Evolutionary conservation across 2,329 filamentous ascomycete genomes (phyloP), one percentile per base, ranked within the genome.

Genomic region (Westerdykella aurantiaca): DNA sequence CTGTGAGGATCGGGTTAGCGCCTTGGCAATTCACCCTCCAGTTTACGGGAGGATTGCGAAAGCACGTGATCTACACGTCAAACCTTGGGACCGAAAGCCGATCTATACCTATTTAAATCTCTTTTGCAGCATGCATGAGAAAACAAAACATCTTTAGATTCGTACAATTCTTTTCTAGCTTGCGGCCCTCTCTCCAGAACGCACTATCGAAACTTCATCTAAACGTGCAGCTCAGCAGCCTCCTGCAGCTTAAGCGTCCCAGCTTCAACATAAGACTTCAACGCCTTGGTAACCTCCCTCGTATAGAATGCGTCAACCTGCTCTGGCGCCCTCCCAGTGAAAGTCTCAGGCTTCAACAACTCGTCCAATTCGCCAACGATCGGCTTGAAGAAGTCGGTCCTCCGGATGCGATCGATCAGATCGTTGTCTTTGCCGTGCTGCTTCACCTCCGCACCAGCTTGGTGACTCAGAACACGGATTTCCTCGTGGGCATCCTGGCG

Each of bases 401-500:
- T 73, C 63, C 79, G 80, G 62, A 96, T 89, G 12, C 89, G 74
- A 50, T 87, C 81, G 12, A 95, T 80, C 2, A 95, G 75, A 63
- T 95, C 88, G 60, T 95, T 95, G 42, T 79, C 72, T 55, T 82
- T 81, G 31, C 87, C 87, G 66, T 85, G 72, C 56, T 80, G 76
- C 72, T 86, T 86, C 34, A 88, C 83, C 10, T 84, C 81, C 25
- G 76, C 73, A 35, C 76, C 79, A 0, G 88, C 87, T 69, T 94
- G 74, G 70, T 89, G 85, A 2, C 79, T 86, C 37, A 95, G 76
- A 1, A 95, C 85, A 42, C 68, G 83, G 58, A 95, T 90, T 67
- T 91, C 73, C 71, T 95, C 89, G 68, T 95, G 89, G 1, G 87
- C 85, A 43, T 90, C 86, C 64, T 94, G 88, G 40, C 88, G 74